These are phyloP conservation scores for Citrus australasica DNA, from an alignment of 345 rosid genomes.

Conservation along the genomic window DNA sequence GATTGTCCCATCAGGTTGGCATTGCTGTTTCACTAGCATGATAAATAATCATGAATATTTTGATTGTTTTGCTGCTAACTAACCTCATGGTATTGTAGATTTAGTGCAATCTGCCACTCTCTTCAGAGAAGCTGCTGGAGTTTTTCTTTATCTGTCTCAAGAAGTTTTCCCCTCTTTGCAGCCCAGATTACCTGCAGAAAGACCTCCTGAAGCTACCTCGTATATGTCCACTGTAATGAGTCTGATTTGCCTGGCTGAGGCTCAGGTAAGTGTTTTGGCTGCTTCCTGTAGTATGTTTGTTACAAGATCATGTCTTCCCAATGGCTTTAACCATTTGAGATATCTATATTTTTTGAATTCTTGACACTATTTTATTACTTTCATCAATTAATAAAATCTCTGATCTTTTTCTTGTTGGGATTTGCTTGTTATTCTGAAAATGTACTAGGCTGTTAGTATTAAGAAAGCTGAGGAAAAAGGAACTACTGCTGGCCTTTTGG, in stretches of 20 bases:
- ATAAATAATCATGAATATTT: neutral
- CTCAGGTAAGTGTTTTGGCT: slow-evolving; percentile 50
- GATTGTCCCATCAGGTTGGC: slow-evolving; percentile 49
- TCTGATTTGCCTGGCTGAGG: slow-evolving; percentile 80
- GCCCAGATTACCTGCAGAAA: slow-evolving; percentile 33
- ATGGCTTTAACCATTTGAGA: neutral
- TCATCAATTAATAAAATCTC: neutral
- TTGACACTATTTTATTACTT: neutral
- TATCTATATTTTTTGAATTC: neutral
- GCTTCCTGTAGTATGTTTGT: neutral
- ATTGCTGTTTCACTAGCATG: neutral
- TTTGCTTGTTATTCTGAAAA: neutral
- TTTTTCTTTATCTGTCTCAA: slow-evolving; percentile 53
- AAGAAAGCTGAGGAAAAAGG: slow-evolving; percentile 69
- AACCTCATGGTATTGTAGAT: slow-evolving; percentile 30
- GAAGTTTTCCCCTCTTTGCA: slow-evolving; percentile 53
- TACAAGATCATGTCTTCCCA: neutral
- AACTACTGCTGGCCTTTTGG: slow-evolving; percentile 45
- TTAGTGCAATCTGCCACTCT: slow-evolving; percentile 48
- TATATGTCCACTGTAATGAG: slow-evolving; percentile 48
- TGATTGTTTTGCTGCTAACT: slow-evolving; percentile 3
- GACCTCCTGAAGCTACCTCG: slow-evolving; percentile 59
- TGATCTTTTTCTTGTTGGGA: neutral
- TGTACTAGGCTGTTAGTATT: slow-evolving; percentile 48
- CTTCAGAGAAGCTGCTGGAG: slow-evolving; percentile 83